phyloP scores from a whole-genome alignment of 768 basidiomycete species.

The Tulasnella sp. region DNA sequence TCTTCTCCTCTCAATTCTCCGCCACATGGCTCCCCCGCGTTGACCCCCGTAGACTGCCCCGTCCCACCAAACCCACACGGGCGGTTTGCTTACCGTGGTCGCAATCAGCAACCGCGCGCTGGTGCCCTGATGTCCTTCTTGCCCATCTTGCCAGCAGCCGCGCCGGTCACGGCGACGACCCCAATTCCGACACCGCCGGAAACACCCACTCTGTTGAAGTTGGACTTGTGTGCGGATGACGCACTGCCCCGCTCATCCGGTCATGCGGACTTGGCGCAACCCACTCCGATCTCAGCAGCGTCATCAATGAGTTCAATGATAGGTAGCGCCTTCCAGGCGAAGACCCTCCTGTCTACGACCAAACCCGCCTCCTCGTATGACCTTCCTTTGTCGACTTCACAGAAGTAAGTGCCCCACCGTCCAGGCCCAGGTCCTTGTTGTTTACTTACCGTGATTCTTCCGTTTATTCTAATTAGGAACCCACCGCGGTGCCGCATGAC shows the following conservation, averaged over 20 bases:
- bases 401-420: background rate
- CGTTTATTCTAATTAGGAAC: background rate
- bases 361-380: background rate
- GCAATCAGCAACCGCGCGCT: constrained; percentile 4
- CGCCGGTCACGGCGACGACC: background rate
- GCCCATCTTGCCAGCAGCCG: background rate
- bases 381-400: background rate
- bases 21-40: constrained; percentile 15
- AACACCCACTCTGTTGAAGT: constrained; percentile 10
- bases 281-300: background rate
- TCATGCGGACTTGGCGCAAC: background rate
- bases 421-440: background rate
- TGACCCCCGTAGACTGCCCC: constrained; percentile 5
- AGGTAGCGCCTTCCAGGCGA: background rate
- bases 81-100: background rate
- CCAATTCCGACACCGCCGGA: constrained; percentile 9
- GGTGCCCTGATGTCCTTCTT: constrained; percentile 12
- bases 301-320: background rate
- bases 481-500: background rate
- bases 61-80: background rate
- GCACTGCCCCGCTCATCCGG: background rate
- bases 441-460: background rate
- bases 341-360: background rate
- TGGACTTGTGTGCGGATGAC: constrained; percentile 4
- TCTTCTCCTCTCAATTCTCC: constrained; percentile 8